Base-by-base conservation (phyloP, 1,139 yeast genomes). In the Candida sp. region DNA sequence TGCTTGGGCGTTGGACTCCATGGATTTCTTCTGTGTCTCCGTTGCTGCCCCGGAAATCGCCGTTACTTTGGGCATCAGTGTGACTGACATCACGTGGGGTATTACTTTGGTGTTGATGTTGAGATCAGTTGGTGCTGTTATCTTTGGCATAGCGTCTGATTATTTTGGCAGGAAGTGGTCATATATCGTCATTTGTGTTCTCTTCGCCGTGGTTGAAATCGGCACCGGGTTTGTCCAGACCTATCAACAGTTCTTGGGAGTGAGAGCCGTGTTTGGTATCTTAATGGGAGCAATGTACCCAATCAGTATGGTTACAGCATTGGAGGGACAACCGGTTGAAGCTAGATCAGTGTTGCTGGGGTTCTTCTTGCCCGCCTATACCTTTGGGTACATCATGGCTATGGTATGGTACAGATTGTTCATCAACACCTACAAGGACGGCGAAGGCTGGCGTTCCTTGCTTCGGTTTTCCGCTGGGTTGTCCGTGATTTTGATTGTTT, bases 1-100 rank as follows among this genome's bases (percentile, higher is more conserved):
- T 54, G 90, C 88, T 30, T 89, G 96, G 96, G 78, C 91, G 4
- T 80, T 90, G 80, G 96, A 88, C 65, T 88, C 96, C 2, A 78
- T 88, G 66, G 96, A 88, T 68, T 89, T 86, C 68, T 89, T 88
- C 66, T 77, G 87, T 31, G 88, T 87, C 11, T 82, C 90, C 5
- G 75, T 86, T 42, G 80, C 86, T 54, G 86, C 86, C 22, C 58
- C 83, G 1, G 70, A 68, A 7, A 76, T 88, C 49, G 90, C 94
- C 4, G 58, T 63, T 32, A 73, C 81, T 35, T 78, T 88, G 51
- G 73, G 73, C 53, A 77, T 73, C 31, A 58, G 74, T 11, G 81
- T 81, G 37, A 77, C 80, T 34, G 80, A 81, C 47, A 76, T 88
- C 55, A 83, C 93, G 4, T 88, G 94, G 93, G 94, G 93, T 54